A percentile compares a stretch with the other conserved stretches of the same genome.
phyloP scores from a whole-genome alignment of 352 stramenopile species.

The Pythium oligandrum region DNA sequence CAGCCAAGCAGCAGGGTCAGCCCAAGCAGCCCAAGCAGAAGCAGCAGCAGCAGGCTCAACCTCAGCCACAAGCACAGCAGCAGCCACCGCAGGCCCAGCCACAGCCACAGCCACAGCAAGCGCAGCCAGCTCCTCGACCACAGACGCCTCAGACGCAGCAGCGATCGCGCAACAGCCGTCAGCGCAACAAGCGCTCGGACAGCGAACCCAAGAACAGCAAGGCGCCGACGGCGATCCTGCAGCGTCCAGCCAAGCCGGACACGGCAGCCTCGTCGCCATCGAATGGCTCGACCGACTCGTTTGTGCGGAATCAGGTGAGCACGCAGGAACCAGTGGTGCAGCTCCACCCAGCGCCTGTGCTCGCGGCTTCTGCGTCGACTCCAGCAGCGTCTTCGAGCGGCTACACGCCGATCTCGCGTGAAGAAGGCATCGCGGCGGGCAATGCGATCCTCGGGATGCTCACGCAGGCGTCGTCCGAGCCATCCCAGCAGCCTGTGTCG shows the following conservation, averaged over 20 bases:
- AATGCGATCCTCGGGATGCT: slow-evolving; percentile 85
- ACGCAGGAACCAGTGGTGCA: too few relatives aligned
- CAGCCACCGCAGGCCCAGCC: slow-evolving; percentile 4
- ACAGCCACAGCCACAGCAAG: slow-evolving; percentile 25
- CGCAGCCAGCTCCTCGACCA: slow-evolving; percentile 13
- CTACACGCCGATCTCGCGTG: slow-evolving; percentile 69
- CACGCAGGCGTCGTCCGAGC: slow-evolving; percentile 19
- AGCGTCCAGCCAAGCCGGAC: slow-evolving; percentile 24
- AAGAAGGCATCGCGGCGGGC: slow-evolving; percentile 74
- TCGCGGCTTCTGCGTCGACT: not conserved
- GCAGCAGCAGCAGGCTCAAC: slow-evolving; percentile 14
- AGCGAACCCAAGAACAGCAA: slow-evolving; percentile 25
- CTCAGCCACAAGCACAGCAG: slow-evolving; percentile 11
- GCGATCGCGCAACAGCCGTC: slow-evolving; percentile 29
- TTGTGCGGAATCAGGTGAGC: slow-evolving; percentile 5
- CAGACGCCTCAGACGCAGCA: slow-evolving; percentile 25
- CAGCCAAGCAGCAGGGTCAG: not conserved
- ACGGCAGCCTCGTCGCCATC: not conserved
- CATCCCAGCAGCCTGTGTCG: too few relatives aligned
- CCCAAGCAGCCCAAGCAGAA: slow-evolving; percentile 11
- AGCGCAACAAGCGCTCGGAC: slow-evolving; percentile 27
- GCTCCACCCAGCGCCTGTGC: too few relatives aligned
- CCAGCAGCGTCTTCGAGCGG: slow-evolving; percentile 19
- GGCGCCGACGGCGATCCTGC: slow-evolving; percentile 57
- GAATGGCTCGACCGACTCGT: not conserved